phyloP scores from a whole-genome alignment of 176 grass and related monocot species.

The Oryza punctata region DNA sequence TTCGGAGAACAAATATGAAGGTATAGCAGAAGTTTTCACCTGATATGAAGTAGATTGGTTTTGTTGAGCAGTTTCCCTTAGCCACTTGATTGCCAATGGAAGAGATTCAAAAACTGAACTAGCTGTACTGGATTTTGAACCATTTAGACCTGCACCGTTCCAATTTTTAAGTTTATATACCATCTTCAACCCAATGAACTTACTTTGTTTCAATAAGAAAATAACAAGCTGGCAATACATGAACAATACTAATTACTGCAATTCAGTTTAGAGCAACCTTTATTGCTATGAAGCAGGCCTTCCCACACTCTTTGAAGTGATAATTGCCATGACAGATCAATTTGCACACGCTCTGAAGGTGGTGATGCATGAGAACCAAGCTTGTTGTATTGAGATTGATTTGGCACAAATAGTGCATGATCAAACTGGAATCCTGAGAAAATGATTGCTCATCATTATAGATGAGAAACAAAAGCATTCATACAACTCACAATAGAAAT shows the following conservation, averaged over 20 bases:
- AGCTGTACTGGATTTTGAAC: constrained; percentile 31
- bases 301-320: constrained; percentile 84
- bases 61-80: constrained; percentile 67
- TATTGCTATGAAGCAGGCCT: constrained; percentile 50
- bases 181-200: constrained; percentile 32
- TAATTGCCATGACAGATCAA: constrained; percentile 91
- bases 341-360: constrained; percentile 67
- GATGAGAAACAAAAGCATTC: constrained; percentile 15
- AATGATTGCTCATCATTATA: constrained; percentile 19
- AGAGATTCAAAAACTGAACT: constrained; percentile 80
- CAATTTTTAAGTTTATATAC: constrained; percentile 23
- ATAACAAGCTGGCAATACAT: constrained; percentile 21
- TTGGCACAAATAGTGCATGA: constrained; percentile 88
- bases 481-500: constrained; percentile 26
- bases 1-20: constrained; percentile 25
- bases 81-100: constrained; percentile 78
- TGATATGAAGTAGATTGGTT: constrained; percentile 63
- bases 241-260: neutral
- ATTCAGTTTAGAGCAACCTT: constrained; percentile 57
- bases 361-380: constrained; percentile 67
- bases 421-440: constrained; percentile 75
- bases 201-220: constrained; percentile 29
- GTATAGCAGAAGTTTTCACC: constrained; percentile 48
- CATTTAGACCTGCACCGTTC: constrained; percentile 53
- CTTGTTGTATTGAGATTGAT: constrained; percentile 84